Evolutionary conservation across 306 rosid genomes (phyloP).

Genomic region (Quercus aquifolioides): DNA sequence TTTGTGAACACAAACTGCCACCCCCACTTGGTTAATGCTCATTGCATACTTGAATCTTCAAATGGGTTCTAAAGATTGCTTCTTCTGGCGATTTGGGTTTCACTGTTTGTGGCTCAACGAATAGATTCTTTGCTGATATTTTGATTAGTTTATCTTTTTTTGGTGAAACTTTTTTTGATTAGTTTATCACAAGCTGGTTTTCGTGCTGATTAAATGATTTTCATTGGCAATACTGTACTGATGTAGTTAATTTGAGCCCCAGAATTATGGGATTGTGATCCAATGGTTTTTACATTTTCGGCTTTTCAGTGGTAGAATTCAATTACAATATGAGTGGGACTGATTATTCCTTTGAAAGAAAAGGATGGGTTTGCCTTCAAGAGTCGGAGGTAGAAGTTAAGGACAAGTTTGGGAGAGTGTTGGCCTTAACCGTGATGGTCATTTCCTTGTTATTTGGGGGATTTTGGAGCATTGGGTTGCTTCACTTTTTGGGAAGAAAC

Average conservation of each 20-base stretch:
- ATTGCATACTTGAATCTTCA: conserved; percentile 40
- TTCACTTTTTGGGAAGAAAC: too few relatives aligned
- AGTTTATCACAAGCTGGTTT: conserved; percentile 49
- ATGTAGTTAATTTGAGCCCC: conserved; percentile 23
- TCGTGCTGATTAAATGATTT: conserved; percentile 45
- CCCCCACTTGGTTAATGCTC: conserved; percentile 29
- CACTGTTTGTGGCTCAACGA: conserved; percentile 37
- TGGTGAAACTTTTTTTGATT: too few relatives aligned
- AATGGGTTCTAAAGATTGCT: conserved; percentile 17
- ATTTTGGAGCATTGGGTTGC: too few relatives aligned
- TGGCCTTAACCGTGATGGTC: too few relatives aligned
- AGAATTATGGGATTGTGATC: conserved; percentile 28
- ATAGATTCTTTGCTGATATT: conserved; percentile 35
- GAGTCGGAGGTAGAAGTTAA: too few relatives aligned
- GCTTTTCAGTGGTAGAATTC: conserved; percentile 49
- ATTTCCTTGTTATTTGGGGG: too few relatives aligned
- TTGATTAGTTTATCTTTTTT: conserved; percentile 7
- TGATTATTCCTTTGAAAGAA: too few relatives aligned
- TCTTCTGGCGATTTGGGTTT: conserved; percentile 59
- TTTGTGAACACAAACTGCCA: too few relatives aligned
- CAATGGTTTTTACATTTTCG: conserved; percentile 40
- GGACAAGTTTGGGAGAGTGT: too few relatives aligned
- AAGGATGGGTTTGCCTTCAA: too few relatives aligned
- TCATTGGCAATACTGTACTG: conserved; percentile 45
- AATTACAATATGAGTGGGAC: neutral